A percentile compares a stretch with the other conserved stretches of the same genome.
Conservation (phyloP, 371 early-diverging fungal species). For the Zancudomyces culisetae region DNA sequence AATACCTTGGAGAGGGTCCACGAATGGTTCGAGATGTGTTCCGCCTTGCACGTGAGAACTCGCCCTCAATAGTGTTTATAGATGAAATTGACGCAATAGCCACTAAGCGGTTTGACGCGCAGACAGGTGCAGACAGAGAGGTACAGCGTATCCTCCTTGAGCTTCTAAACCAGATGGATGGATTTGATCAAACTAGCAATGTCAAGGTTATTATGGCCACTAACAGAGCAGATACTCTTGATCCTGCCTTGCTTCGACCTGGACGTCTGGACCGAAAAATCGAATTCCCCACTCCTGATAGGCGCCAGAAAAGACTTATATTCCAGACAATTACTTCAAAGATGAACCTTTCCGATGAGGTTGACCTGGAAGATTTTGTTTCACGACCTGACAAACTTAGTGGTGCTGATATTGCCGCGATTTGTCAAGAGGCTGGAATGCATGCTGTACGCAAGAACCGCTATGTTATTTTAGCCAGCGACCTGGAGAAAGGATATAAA, state of each 20-base stretch:
- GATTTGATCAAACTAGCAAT: constrained; percentile 96
- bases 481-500: constrained; percentile 97
- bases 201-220: constrained; percentile 99
- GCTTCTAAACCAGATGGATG: constrained; percentile 99
- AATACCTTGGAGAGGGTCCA: constrained; percentile 99
- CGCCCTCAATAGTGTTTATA: constrained; percentile 99
- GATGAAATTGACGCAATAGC: constrained; percentile 99
- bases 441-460: constrained; percentile 96
- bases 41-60: constrained; percentile 94
- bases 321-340: constrained; percentile 93
- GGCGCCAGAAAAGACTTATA: constrained; percentile 97
- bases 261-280: constrained; percentile 99
- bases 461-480: constrained; percentile 92
- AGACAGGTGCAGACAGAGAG: constrained; percentile 99
- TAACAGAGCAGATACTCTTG: constrained; percentile 98
- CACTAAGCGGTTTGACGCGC: constrained; percentile 99
- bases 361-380: constrained; percentile 97
- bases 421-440: constrained; percentile 99
- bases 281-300: constrained; percentile 98
- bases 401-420: constrained; percentile 98
- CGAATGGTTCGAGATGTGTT: constrained; percentile 99
- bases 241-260: constrained; percentile 97
- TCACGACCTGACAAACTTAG: constrained; percentile 95
- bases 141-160: constrained; percentile 99
- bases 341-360: constrained; percentile 97